Evolutionary conservation across 2,329 filamentous ascomycete species (phyloP), one percentile per base, ranked within the genome.

Genomic region (Talaromyces sp.): DNA sequence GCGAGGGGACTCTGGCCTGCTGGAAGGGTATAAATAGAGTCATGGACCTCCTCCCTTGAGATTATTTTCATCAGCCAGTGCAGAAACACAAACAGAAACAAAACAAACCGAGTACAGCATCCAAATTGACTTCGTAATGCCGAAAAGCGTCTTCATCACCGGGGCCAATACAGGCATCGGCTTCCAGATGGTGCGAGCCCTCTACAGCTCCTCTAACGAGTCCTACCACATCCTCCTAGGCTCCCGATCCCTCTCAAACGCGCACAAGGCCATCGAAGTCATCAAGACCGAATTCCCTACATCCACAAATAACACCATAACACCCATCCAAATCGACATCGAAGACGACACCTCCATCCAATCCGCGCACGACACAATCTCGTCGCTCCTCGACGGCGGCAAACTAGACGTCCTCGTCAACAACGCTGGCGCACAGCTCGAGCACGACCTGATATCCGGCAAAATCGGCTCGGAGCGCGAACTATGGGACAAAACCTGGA

Each of bases 131-230:
- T n/a, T 52, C 7, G 33, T 8, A 52, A 52, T 52, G 49, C 11
- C 24, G 3, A 49, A 59, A 43, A 27, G 37, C 66, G 72, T 87
- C n/a, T 73, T 89, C 50, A 82, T 89, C 67, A 89, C 87, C 1
- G 87, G 87, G 41, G 86, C 80, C 66, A 89, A 87, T 69, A 87
- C 83, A 0, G 87, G 87, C 16, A 81, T 90, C 22, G 87, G 88
- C 2, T 83, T 82, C 43, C 83, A 89, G 68, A 81, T 79, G 8
- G 82, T 88, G 59, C 86, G 84, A 67, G 82, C 85, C 1, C 76
- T 89, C 0, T 76, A 80, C 52, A 68, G 75, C 11, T 85, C 86
- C 0, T 35, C 72, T 2, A 52, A 35, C 0, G 75, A 74, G 9
- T n/a, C 81, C 1, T 89, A 88, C 72, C 78, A 82, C 9, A 80